A percentile compares a stretch with the other conserved stretches of the same genome.
phyloP scores from a whole-genome alignment of 2,329 filamentous ascomycete genomes.

The Torrubiellomyces zombiae region DNA sequence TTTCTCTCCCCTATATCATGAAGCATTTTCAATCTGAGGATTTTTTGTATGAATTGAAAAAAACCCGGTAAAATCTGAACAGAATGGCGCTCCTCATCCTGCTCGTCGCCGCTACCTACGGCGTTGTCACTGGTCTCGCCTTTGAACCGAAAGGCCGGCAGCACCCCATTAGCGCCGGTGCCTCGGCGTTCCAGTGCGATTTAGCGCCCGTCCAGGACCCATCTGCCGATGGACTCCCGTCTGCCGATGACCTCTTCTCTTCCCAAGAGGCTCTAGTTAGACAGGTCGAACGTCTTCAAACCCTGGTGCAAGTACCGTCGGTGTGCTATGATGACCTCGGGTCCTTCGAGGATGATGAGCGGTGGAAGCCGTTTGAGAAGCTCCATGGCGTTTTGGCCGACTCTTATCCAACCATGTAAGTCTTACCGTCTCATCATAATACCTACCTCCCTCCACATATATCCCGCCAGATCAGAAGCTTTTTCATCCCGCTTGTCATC shows the following conservation, averaged over 20 bases:
- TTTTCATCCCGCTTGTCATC: too few relatives aligned
- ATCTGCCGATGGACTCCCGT: slow-evolving; percentile 15
- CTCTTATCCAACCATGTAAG: slow-evolving; percentile 33
- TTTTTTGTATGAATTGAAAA: too few relatives aligned
- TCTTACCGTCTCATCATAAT: slow-evolving; percentile 1
- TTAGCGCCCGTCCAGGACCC: slow-evolving; percentile 18
- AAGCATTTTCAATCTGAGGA: too few relatives aligned
- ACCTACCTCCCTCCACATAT: slow-evolving; percentile 2
- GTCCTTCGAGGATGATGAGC: slow-evolving; percentile 31
- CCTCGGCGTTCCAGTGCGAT: slow-evolving; percentile 17
- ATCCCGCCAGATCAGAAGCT: too few relatives aligned
- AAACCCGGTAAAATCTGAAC: too few relatives aligned
- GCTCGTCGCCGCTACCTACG: too few relatives aligned
- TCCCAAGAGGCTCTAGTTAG: slow-evolving; percentile 16
- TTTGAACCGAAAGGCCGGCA: too few relatives aligned
- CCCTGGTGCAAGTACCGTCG: slow-evolving; percentile 36
- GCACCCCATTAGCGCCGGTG: too few relatives aligned
- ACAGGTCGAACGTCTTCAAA: slow-evolving; percentile 32
- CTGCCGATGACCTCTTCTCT: slow-evolving; percentile 14
- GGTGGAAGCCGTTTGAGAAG: slow-evolving; percentile 36
- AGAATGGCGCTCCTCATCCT: too few relatives aligned
- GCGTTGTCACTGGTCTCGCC: too few relatives aligned
- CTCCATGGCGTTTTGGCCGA: slow-evolving; percentile 29
- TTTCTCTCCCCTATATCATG: too few relatives aligned
- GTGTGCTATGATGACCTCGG: slow-evolving; percentile 41